Conservation (phyloP, 164 flowering plant genomes). For the Cinnamomum micranthum region DNA sequence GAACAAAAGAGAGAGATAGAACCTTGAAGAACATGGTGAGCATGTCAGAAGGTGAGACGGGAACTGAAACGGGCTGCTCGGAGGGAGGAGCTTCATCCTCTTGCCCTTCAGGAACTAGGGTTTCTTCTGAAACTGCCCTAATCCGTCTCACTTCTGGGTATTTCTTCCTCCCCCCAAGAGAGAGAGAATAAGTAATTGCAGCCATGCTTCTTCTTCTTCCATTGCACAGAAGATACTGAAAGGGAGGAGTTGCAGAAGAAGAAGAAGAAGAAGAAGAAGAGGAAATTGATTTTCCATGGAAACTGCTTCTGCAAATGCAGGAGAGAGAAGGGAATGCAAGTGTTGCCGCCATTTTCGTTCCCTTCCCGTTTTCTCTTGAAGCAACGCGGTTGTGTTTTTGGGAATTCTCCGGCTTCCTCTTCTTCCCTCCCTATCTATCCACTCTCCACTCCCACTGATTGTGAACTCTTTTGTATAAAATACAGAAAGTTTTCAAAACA, state of each 20-base stretch:
- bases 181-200: neutral
- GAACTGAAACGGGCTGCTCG: slow-evolving; percentile 61
- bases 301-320: slow-evolving; percentile 10
- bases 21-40: slow-evolving; percentile 89
- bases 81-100: slow-evolving; percentile 20
- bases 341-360: slow-evolving; percentile 35
- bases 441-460: too few species aligned
- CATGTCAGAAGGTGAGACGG: slow-evolving; percentile 82
- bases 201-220: slow-evolving; percentile 4
- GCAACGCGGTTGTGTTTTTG: too few species aligned
- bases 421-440: too few species aligned
- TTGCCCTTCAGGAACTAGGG: slow-evolving; percentile 21
- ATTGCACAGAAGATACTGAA: slow-evolving; percentile 7
- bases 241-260: slow-evolving; percentile 8
- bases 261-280: slow-evolving; percentile 13
- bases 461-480: too few species aligned
- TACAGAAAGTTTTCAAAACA: too few species aligned
- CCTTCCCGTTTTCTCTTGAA: too few species aligned
- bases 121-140: slow-evolving; percentile 37
- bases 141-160: slow-evolving; percentile 8
- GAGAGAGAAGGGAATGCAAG: slow-evolving; percentile 28
- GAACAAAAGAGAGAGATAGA: neutral
- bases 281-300: neutral
- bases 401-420: too few species aligned
- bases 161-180: slow-evolving; percentile 7